Base-by-base conservation (phyloP, 768 basidiomycete genomes). In the Lactifluus pinguis region DNA sequence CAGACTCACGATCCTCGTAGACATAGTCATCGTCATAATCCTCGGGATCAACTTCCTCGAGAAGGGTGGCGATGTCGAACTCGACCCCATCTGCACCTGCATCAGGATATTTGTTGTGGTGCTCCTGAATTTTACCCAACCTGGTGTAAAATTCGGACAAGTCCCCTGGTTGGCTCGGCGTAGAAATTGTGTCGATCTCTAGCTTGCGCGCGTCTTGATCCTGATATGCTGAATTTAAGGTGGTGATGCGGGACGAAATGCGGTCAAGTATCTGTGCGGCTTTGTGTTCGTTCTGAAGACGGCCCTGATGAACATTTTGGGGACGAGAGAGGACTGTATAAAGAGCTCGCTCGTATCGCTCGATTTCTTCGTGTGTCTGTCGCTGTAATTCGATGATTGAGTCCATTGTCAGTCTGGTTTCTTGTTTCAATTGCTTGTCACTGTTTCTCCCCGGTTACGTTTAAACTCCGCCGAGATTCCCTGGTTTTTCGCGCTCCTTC, bases 21-120 rank as follows among this genome's bases (percentile, higher is more conserved):
- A 87, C 89, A 17, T 79, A 82, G 4, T 90, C 86, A 5, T 86
- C 85, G 3, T 92, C 85, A 54, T 77, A 77, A 36, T 76, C 79
- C 55, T 88, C 83, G 64, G 85, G 83, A 65, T 83, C 80, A 49
- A 81, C 80, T 59, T 92, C 89, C 66, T 93, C 89, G 64, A 92
- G 77, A 67, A 92, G 81, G 69, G 83, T 80, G 50, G 86, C 84
- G 66, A 97, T 80, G 75, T 95, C 93, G 64, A 84, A 78, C 73
- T 92, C 86, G 74, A 95, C 87, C 62, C 86, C 80, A 69, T 83
- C 86, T 79, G 85, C 79, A 69, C 82, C 80, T 75, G 88, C 78
- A 76, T 95, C 89, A 77, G 94, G 94, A 80, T 98, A 94, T 79
- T 92, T 92, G 76, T 81, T 82, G 80, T 98, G 86, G 82, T 95